Evolutionary conservation across 305 asterid genomes (phyloP), one percentile per base, ranked within the genome.

Genomic region (Fraxinus angustifolia): DNA sequence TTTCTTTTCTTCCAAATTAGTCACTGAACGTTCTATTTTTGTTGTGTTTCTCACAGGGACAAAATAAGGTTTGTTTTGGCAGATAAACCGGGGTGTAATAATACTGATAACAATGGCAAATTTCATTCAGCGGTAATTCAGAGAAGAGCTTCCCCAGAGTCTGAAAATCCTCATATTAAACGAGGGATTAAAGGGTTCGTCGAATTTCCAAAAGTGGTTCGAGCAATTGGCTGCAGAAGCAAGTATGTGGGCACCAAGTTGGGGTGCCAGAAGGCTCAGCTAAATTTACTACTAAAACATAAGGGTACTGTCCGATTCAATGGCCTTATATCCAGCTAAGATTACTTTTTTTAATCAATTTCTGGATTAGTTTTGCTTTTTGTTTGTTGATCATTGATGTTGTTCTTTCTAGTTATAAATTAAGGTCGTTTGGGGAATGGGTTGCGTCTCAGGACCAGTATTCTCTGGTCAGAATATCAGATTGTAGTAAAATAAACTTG

Each of bases 151-250:
- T 78, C 78, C 6, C 79, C 85, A 0, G 92, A 90, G 42, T 58
- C 90, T 26, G 94, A 90, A 81, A 94, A 94, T 90, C 98, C 93
- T 0, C 98, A 94, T 53, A 93, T 94, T 78, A 87, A 45, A 67
- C 80, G 97, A 79, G 98, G 98, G 89, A 91, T 92, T 53, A 93
- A 89, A 87, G 98, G 97, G 82, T 93, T 94, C 26, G 97, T 94
- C 0, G 98, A 94, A 53, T 94, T 94, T 58, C 98, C 98, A 0
- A 93, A 73, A 82, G 94, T 93, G 67, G 90, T 91, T 8, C 30
- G 90, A 56, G 97, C 93, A 6, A 89, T 91, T 19, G 93, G 98
- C 2, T 89, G 92, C 78, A 91, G 88, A 80, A 89, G 92, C 81
- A 34, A 88, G 88, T 87, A 87, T 86, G 73, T 87, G 87, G 90